Evolutionary conservation across 2,329 filamentous ascomycete species (phyloP), one percentile per base, ranked within the genome.

Genomic region (Diplodia sapinea): DNA sequence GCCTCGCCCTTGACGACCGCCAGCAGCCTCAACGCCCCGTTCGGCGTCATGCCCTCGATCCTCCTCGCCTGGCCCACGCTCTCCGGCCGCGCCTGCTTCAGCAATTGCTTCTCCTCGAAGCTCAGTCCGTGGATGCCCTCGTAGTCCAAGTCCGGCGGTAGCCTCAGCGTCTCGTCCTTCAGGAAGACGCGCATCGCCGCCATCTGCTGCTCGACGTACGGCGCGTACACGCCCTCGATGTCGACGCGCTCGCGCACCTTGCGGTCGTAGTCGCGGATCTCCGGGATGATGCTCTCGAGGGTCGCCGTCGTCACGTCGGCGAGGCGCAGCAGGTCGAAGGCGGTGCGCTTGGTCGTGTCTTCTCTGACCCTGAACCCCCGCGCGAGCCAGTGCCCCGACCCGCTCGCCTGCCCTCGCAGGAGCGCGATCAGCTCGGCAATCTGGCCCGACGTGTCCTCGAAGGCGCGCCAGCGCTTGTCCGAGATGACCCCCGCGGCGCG

Each of bases 41-140:
- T 76, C 0, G 84, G 82, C 69, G 84, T 85, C n/a, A 85, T 84
- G 2, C 94, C 94, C 79, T 99, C 95, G 12, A 97, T 87, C 15
- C 95, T 83, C 59, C 93, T 85, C 38, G 94, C 94, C 84, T 97
- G 95, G 0, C 92, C 94, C 26, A 99, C 83, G 69, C 88, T 96
- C 79, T 96, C 92, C 0, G 95, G 95, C 63, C 87, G 83, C 1
- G 92, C 91, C 2, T 83, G 81, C 68, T 86, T 85, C 43, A 99
- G 82, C 4, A 90, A 85, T 33, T 87, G 84, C 78, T 87, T 89
- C 82, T 98, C 95, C 68, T 92, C 93, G 47, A 88, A 86, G 67
- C 91, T 93, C 64, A 99, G 82, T 0, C 93, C 93, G 40, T 85
- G 82, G 0, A 99, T 85, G 13, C 79, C 73, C 52, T 87, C 84